phyloP scores from a whole-genome alignment of 306 rosid species.

The Vachellia collinsii region DNA sequence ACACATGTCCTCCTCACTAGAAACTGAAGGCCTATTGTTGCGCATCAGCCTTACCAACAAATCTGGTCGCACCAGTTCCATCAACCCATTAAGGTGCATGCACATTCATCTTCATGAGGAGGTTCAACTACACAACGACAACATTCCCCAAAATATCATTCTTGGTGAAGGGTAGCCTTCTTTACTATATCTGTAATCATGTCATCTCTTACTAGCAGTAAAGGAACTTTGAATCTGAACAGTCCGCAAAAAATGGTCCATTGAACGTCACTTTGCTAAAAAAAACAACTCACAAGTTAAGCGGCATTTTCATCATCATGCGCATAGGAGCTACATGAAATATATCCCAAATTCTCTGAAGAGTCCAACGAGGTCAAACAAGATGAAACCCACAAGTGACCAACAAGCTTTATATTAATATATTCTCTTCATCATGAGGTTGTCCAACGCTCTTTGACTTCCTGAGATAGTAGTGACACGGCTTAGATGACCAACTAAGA shows the following conservation, averaged over 20 bases:
- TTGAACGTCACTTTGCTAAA: neutral
- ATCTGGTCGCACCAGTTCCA: conserved; percentile 38
- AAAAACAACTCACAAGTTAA: neutral
- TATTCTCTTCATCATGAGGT: conserved; percentile 10
- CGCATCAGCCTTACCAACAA: conserved; percentile 37
- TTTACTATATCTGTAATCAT: neutral
- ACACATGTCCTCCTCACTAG: neutral
- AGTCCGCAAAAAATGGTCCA: neutral
- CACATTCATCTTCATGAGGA: conserved; percentile 4
- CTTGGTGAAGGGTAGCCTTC: conserved; percentile 21
- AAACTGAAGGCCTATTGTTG: neutral
- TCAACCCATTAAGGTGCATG: conserved; percentile 22
- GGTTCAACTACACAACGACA: conserved; percentile 35
- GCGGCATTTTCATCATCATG: neutral
- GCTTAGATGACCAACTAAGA: conserved; percentile 9
- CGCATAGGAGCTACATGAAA: neutral
- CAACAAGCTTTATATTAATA: neutral
- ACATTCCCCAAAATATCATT: conserved; percentile 16
- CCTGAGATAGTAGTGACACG: neutral
- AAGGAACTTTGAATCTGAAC: neutral
- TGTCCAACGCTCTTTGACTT: conserved; percentile 49
- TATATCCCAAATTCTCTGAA: neutral
- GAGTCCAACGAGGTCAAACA: conserved; percentile 9
- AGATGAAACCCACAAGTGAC: conserved; percentile 14
- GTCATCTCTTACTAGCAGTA: neutral